Evolutionary conservation across 768 basidiomycete genomes (phyloP).

Genomic region (Sporobolomyces phaffii): DNA sequence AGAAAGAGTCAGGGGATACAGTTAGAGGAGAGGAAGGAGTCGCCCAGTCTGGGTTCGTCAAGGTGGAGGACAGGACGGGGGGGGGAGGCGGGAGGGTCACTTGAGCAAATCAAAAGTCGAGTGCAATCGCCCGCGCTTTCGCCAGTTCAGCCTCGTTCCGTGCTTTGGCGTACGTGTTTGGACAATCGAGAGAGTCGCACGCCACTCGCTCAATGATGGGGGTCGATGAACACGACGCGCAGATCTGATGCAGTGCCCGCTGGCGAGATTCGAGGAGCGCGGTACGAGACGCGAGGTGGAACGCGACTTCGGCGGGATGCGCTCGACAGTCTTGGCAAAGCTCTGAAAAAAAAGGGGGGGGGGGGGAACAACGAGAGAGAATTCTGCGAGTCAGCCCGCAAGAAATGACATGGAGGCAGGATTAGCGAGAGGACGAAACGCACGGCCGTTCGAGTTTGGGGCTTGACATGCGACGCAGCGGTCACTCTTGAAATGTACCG

Average conservation of each 20-base stretch:
- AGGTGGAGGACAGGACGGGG: no score
- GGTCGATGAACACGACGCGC: constrained; percentile 60
- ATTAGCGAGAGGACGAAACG: no score
- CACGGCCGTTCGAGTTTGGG: no score
- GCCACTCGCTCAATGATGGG: constrained; percentile 57
- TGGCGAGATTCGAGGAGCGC: constrained; percentile 57
- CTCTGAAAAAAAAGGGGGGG: constrained; percentile 24
- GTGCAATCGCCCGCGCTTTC: not conserved
- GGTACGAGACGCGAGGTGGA: constrained; percentile 56
- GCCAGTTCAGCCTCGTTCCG: constrained; percentile 20
- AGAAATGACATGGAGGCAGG: constrained; percentile 2
- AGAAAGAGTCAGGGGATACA: no score
- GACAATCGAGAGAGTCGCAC: constrained; percentile 82
- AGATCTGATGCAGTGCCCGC: constrained; percentile 60
- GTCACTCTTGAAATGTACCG: constrained; percentile 34
- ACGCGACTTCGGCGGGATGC: constrained; percentile 55
- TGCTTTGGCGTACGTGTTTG: constrained; percentile 40
- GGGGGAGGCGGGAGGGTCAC: no score
- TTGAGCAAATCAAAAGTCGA: not conserved
- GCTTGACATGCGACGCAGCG: constrained; percentile 28
- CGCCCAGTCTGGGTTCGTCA: no score
- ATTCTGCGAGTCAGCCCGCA: no score
- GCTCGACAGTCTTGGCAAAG: constrained; percentile 62
- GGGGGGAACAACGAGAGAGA: constrained; percentile 1
- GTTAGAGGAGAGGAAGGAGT: no score